Conservation (phyloP, 192 early-diverging fungal species). For the Lobosporangium transversale region DNA sequence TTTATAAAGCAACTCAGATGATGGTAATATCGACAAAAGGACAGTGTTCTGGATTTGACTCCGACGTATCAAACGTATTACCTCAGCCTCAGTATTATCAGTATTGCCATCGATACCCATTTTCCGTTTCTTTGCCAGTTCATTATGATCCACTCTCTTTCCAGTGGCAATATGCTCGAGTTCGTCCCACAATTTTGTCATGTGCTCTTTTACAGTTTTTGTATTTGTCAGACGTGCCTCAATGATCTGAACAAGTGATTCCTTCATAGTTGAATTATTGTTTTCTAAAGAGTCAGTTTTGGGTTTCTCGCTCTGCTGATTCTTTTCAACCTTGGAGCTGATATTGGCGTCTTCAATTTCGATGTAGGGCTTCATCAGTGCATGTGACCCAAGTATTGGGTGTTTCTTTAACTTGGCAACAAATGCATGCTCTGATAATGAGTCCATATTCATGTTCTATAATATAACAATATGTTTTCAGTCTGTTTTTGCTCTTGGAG, state of each 20-base stretch:
- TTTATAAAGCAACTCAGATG: too few relatives aligned
- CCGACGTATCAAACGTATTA: background rate
- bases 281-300: too few relatives aligned
- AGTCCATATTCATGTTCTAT: conserved; percentile 49
- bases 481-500: too few relatives aligned
- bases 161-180: conserved; percentile 46
- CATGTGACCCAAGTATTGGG: conserved; percentile 39
- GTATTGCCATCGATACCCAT: conserved; percentile 24
- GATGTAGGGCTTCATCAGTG: conserved; percentile 38
- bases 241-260: conserved; percentile 20
- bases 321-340: conserved; percentile 11
- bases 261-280: background rate
- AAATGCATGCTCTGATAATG: conserved; percentile 39
- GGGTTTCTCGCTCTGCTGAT: too few relatives aligned
- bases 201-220: conserved; percentile 36
- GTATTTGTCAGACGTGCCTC: conserved; percentile 37
- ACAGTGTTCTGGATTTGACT: background rate
- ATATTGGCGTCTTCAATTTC: background rate
- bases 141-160: conserved; percentile 21
- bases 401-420: conserved; percentile 32
- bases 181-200: conserved; percentile 44
- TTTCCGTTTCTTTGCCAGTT: conserved; percentile 41
- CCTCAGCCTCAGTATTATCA: too few relatives aligned
- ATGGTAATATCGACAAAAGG: background rate
- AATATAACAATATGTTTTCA: background rate